A percentile compares a stretch with the other conserved stretches of the same genome.
Evolutionary conservation across 805 yeast genomes (phyloP).

Genomic region (Sugiyamaella smithiae): DNA sequence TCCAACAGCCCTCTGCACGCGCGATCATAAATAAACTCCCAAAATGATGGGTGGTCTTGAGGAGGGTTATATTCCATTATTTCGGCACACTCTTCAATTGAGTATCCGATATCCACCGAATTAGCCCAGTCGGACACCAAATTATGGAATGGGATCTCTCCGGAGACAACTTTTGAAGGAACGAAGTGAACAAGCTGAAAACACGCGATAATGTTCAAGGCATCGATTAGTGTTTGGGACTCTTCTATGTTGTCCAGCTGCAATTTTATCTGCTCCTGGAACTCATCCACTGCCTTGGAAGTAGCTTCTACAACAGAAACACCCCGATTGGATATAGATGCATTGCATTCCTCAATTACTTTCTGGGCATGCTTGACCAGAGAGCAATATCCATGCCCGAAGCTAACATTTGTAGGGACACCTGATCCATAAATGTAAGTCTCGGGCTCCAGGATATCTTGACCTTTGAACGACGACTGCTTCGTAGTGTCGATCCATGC

Average conservation of each 20-base stretch:
- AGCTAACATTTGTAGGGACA: constrained; percentile 16
- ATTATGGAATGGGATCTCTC: constrained; percentile 19
- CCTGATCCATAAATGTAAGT: constrained; percentile 21
- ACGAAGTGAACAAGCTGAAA: constrained; percentile 24
- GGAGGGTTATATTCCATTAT: constrained; percentile 20
- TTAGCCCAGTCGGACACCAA: constrained; percentile 32
- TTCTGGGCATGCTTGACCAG: constrained; percentile 13
- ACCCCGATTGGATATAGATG: background rate
- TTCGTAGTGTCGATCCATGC: constrained; percentile 27
- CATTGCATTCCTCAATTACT: background rate
- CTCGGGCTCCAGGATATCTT: constrained; percentile 20
- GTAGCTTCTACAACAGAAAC: background rate
- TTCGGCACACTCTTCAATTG: constrained; percentile 18
- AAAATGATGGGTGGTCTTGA: constrained; percentile 19
- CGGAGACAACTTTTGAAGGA: background rate
- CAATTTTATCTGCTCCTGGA: background rate
- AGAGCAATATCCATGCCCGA: constrained; percentile 16
- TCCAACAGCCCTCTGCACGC: constrained; percentile 21
- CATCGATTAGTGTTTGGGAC: constrained; percentile 16
- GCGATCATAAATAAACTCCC: constrained; percentile 18
- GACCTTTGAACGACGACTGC: background rate
- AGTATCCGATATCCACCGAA: constrained; percentile 23
- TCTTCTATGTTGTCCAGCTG: background rate
- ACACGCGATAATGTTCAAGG: constrained; percentile 23
- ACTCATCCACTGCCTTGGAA: background rate